Evolutionary conservation across 495 filamentous ascomycete genomes (phyloP), one percentile per base, ranked within the genome.

Genomic region (Neurospora sp.): DNA sequence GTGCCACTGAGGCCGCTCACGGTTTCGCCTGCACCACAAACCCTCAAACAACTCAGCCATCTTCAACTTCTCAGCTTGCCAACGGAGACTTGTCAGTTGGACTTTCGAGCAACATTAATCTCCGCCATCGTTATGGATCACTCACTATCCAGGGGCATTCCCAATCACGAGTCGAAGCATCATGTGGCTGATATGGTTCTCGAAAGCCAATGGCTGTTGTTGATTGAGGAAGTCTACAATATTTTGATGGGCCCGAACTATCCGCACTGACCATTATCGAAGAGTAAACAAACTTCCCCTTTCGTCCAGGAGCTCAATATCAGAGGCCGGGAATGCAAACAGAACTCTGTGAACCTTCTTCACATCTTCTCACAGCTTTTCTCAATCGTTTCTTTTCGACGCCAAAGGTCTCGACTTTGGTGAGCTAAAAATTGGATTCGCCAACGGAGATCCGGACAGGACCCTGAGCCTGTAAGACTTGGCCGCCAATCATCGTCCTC

Each of bases 401-500:
- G 12, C 10, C 27, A 31, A 65, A 35, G 3, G 53, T 17, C 22
- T 65, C 53, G 27, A 35, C 12, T 17, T 37, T 17, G 53, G 14
- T 35, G 53, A 65, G 53, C 53, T 65, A 31, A 27, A 65, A 35
- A 8, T 65, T 35, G 27, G 27, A 65, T 35, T 65, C 53, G 27
- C 53, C 53, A 37, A 35, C 53, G 53, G 53, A 17, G 53, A 69
- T 53, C 20, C n/a, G 37, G 41, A 70, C 65, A 42, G 68, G 41
- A n/a, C 69, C 42, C 35, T n/a, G 9, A 35, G 53, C 53, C 53
- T 37, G 53, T 65, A 16, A 44, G 59, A 41, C 70, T 76, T 74
- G 75, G 75, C 75, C 68, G 70, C 75, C 75, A 76, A 76, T 76
- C 70, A 59, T 17, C 1, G 8, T 17, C 17, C 12, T 61, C 1